phyloP scores from a whole-genome alignment of 495 filamentous ascomycete genomes.

The Neurospora terricola region DNA sequence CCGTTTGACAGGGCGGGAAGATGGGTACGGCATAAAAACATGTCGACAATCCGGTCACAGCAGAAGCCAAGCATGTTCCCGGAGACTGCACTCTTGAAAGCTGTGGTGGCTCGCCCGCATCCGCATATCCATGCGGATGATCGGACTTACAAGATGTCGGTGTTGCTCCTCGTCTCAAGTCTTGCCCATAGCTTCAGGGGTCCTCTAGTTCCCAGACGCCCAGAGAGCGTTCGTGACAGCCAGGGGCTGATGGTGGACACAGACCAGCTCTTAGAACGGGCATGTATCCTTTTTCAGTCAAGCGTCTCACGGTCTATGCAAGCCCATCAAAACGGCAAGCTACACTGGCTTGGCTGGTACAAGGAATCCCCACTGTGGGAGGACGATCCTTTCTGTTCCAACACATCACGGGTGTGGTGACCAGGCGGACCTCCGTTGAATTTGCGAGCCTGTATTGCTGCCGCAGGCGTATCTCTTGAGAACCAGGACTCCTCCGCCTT shows the following conservation, averaged over 20 bases:
- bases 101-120: conserved; percentile 20
- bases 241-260: conserved; percentile 10
- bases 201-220: conserved; percentile 19
- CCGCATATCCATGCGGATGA: conserved; percentile 6
- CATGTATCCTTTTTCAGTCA: conserved; percentile 19
- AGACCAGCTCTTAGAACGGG: conserved; percentile 19
- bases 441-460: not conserved
- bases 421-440: not conserved
- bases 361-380: conserved; percentile 2
- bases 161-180: conserved; percentile 40
- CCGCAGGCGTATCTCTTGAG: not conserved
- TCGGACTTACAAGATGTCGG: conserved; percentile 21
- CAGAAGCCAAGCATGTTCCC: conserved; percentile 21
- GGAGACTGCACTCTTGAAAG: conserved; percentile 28
- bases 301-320: conserved; percentile 16
- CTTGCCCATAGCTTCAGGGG: conserved; percentile 22
- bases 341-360: conserved; percentile 9
- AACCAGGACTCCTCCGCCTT: not conserved
- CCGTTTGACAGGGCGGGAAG: conserved; percentile 14
- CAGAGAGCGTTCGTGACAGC: conserved; percentile 18
- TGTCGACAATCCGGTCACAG: conserved; percentile 40
- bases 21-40: conserved; percentile 40
- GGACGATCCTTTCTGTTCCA: not conserved
- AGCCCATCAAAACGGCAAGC: conserved; percentile 15
- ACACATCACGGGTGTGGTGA: not conserved